These are phyloP conservation scores for Fusarium secorum DNA, from an alignment of 2,329 filamentous ascomycete species.

Conservation along the genomic window DNA sequence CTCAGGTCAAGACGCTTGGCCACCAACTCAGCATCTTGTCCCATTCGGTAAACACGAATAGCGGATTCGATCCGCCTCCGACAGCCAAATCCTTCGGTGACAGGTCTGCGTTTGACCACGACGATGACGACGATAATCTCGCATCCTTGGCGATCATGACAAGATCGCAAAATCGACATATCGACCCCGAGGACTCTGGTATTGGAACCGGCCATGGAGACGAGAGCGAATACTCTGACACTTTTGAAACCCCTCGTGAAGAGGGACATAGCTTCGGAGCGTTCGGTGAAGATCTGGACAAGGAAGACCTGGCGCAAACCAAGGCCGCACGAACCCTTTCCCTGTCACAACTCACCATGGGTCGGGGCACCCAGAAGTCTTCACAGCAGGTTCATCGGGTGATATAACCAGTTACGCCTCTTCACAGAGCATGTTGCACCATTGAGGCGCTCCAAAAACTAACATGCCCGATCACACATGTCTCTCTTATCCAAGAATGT, in stretches of 20 bases:
- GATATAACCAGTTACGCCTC: conserved; percentile 27
- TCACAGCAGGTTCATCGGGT: conserved; percentile 38
- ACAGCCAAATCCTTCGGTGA: conserved; percentile 49
- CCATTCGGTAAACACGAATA: conserved; percentile 43
- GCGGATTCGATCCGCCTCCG: conserved; percentile 44
- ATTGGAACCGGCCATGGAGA: conserved; percentile 50
- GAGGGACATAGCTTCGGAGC: conserved; percentile 52
- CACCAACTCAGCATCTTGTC: conserved; percentile 59
- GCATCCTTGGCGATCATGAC: conserved; percentile 26
- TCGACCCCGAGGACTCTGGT: conserved; percentile 49
- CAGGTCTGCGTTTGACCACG: conserved; percentile 54
- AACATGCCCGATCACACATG: not conserved
- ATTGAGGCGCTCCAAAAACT: not conserved
- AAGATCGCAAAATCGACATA: conserved; percentile 26
- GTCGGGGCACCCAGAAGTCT: conserved; percentile 28
- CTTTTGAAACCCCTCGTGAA: conserved; percentile 62
- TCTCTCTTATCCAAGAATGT: conserved; percentile 1
- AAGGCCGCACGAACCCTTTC: conserved; percentile 71
- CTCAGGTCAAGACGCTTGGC: conserved; percentile 62
- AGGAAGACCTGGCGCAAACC: conserved; percentile 52
- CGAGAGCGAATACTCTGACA: conserved; percentile 56
- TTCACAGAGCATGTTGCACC: not conserved
- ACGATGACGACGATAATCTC: conserved; percentile 52
- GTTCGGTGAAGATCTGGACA: conserved; percentile 54
- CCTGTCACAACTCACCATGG: conserved; percentile 66